Evolutionary conservation across 139 green algal species (phyloP).

Genomic region (Bryopsis sp.): DNA sequence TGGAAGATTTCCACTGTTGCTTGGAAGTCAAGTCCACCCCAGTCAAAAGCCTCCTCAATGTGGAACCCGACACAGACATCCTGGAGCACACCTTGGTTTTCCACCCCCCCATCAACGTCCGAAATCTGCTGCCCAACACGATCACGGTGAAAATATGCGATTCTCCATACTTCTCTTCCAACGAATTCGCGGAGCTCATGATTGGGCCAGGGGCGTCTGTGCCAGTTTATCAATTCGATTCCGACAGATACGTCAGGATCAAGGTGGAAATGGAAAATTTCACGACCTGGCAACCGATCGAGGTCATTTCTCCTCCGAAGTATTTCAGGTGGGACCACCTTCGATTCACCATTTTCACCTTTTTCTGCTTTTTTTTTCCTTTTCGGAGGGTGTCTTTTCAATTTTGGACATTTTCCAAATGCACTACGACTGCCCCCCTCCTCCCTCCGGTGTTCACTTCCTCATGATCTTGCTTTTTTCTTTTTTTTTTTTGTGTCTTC

Average conservation of each 20-base stretch:
- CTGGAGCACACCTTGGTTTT: slow-evolving; percentile 32
- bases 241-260: not conserved
- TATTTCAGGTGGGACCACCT: no score
- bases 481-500: no score
- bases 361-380: no score
- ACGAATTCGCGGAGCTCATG: not conserved
- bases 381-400: no score
- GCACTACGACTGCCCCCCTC: no score
- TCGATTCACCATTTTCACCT: no score
- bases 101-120: slow-evolving; percentile 32
- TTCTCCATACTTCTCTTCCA: not conserved
- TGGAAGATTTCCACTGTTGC: slow-evolving; percentile 35
- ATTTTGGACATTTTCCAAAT: no score
- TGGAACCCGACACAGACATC: slow-evolving; percentile 5
- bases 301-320: no score
- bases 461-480: no score
- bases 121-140: slow-evolving; percentile 36
- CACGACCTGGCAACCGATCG: no score
- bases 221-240: slow-evolving; percentile 29
- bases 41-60: not conserved
- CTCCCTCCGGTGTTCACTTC: no score
- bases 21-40: slow-evolving; percentile 22
- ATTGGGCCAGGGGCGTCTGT: slow-evolving; percentile 18
- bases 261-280: not conserved
- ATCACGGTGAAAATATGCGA: slow-evolving; percentile 25